Conservation (phyloP, 306 rosid species). For the Trifolium dubium region DNA sequence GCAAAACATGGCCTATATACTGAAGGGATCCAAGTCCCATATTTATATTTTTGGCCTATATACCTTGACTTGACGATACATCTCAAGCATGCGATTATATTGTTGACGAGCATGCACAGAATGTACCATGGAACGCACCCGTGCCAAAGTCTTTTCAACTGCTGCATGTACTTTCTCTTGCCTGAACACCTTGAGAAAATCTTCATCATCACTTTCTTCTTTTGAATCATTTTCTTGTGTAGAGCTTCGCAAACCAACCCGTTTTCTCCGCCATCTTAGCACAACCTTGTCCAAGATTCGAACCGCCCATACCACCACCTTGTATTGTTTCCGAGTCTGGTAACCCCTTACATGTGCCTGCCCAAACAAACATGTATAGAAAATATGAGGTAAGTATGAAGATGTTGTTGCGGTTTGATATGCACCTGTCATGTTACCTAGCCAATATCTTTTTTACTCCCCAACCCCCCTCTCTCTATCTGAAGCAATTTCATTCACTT, state of each 20-base stretch:
- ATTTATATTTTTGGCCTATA: constrained; percentile 5
- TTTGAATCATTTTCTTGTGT: constrained; percentile 49
- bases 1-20: constrained; percentile 7
- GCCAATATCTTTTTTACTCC: background rate
- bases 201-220: constrained; percentile 79
- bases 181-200: constrained; percentile 81
- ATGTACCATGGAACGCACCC: constrained; percentile 82
- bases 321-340: constrained; percentile 83
- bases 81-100: constrained; percentile 78
- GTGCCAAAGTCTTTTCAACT: constrained; percentile 69
- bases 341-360: constrained; percentile 96
- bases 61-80: constrained; percentile 81
- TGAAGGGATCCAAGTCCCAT: constrained; percentile 2
- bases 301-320: constrained; percentile 85
- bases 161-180: constrained; percentile 75
- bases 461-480: background rate
- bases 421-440: constrained; percentile 13
- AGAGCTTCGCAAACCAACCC: constrained; percentile 75
- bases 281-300: constrained; percentile 86
- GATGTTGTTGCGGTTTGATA: constrained; percentile 12
- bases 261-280: constrained; percentile 88
- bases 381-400: constrained; percentile 13
- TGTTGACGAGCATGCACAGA: constrained; percentile 76
- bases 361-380: constrained; percentile 36
- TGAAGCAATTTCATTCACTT: background rate